These are phyloP conservation scores for Aquilaria agallochum DNA, from an alignment of 441 rosid genomes.

Conservation along the genomic window DNA sequence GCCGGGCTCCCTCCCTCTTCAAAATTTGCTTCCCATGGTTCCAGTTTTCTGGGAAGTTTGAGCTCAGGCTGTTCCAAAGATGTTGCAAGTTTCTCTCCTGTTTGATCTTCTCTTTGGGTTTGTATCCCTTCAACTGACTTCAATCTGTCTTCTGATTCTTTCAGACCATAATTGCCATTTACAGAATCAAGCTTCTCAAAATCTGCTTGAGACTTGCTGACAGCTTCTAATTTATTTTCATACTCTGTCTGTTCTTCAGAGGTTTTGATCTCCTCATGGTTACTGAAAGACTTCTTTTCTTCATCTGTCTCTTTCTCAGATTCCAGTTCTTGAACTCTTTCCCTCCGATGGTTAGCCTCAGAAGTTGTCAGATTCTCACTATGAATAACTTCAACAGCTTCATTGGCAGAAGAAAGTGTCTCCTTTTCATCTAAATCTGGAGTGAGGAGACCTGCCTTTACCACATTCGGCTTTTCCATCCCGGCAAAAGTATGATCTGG, in stretches of 20 bases:
- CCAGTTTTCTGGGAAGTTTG: slow-evolving; percentile 14
- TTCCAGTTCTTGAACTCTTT: slow-evolving; percentile 22
- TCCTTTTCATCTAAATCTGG: slow-evolving; percentile 17
- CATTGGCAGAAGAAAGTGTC: slow-evolving; percentile 13
- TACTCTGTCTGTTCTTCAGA: slow-evolving; percentile 18
- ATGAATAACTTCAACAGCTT: slow-evolving; percentile 16
- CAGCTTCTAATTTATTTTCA: slow-evolving; percentile 7
- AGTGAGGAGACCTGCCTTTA: slow-evolving; percentile 19
- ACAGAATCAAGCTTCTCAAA: slow-evolving; percentile 13
- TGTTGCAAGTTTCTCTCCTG: slow-evolving; percentile 3
- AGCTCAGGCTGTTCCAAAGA: slow-evolving; percentile 15
- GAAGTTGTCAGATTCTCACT: slow-evolving; percentile 4
- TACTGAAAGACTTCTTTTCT: slow-evolving; percentile 19
- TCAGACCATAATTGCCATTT: slow-evolving; percentile 18
- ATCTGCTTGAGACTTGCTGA: slow-evolving; percentile 17
- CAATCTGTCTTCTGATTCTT: slow-evolving; percentile 13
- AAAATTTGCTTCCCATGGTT: slow-evolving; percentile 16
- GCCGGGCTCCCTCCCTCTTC: slow-evolving; percentile 20
- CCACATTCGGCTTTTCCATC: slow-evolving; percentile 13
- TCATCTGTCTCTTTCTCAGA: slow-evolving; percentile 22
- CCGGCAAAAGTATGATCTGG: slow-evolving; percentile 15
- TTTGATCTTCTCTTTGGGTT: slow-evolving; percentile 22
- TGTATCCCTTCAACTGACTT: slow-evolving; percentile 18
- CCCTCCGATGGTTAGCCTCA: slow-evolving; percentile 13
- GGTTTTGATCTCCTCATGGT: slow-evolving; percentile 22